Percentiles rank a stretch among this genome's conserved stretches.
phyloP scores from a whole-genome alignment of 768 basidiomycete genomes.

The Astraeus odoratus region DNA sequence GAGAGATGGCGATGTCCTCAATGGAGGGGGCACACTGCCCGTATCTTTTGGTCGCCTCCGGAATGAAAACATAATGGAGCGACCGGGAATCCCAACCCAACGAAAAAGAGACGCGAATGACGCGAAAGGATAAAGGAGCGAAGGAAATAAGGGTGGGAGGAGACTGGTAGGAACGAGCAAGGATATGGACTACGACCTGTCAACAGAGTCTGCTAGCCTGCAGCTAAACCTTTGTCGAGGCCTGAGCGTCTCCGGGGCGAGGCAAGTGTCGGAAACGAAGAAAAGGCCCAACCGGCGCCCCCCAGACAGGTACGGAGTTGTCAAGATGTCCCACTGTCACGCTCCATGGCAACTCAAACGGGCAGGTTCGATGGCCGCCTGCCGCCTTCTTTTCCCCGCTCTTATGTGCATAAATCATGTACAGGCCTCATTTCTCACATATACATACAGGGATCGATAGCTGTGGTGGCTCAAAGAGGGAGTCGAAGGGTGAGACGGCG shows the following conservation, averaged over 20 bases:
- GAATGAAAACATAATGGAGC: constrained; percentile 57
- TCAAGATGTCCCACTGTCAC: constrained; percentile 14
- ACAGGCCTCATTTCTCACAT: neutral
- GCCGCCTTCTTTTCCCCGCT: no score
- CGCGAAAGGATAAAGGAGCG: constrained; percentile 16
- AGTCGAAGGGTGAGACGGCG: neutral
- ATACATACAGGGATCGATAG: constrained; percentile 5
- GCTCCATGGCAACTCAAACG: constrained; percentile 22
- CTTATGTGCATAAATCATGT: neutral
- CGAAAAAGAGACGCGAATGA: constrained; percentile 18
- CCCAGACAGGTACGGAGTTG: constrained; percentile 7
- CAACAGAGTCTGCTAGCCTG: constrained; percentile 7
- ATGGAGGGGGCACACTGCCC: constrained; percentile 34
- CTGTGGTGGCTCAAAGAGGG: neutral
- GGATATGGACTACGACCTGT: constrained; percentile 14
- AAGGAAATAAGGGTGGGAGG: constrained; percentile 11
- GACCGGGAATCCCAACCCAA: constrained; percentile 11
- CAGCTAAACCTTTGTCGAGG: neutral
- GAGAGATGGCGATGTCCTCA: constrained; percentile 74
- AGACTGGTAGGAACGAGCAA: constrained; percentile 14
- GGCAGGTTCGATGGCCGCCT: neutral
- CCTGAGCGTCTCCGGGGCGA: no score
- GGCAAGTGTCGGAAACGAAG: neutral
- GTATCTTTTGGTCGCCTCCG: constrained; percentile 54
- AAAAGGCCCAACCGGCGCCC: neutral